Conservation (phyloP, 2,329 filamentous ascomycete species). For the Plenodomus tracheiphilus region DNA sequence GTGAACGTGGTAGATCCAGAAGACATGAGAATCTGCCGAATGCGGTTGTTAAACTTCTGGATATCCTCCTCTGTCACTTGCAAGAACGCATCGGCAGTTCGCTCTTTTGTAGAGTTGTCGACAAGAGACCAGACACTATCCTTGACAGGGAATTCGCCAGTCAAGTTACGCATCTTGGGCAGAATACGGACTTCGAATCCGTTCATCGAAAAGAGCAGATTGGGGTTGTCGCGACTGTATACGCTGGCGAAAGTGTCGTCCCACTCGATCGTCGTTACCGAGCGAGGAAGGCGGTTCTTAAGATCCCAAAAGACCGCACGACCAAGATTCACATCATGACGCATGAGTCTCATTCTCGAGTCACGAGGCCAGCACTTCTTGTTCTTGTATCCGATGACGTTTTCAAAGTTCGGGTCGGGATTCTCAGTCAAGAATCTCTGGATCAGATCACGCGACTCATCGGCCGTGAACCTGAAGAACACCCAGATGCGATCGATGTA, state of each 20-base stretch:
- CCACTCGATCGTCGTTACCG: conserved; percentile 97
- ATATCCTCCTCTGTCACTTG: conserved; percentile 98
- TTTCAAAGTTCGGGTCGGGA: conserved; percentile 98
- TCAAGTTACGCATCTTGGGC: conserved; percentile 91
- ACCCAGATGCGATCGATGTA: conserved; percentile 99
- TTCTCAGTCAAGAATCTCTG: conserved; percentile 98
- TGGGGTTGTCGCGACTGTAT: conserved; percentile 97
- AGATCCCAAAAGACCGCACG: conserved; percentile 98
- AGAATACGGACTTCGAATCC: conserved; percentile 97
- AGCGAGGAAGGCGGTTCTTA: conserved; percentile 93
- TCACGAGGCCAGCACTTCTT: conserved; percentile 99
- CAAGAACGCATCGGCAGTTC: conserved; percentile 94
- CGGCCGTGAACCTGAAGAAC: conserved; percentile 88
- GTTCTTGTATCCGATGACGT: conserved; percentile 98
- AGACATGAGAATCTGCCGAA: conserved; percentile 98
- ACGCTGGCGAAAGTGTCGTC: conserved; percentile 98
- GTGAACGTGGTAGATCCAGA: conserved; percentile 99
- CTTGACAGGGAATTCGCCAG: conserved; percentile 95
- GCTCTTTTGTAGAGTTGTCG: conserved; percentile 94
- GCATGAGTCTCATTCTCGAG: conserved; percentile 96
- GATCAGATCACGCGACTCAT: conserved; percentile 93
- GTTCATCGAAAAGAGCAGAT: conserved; percentile 95
- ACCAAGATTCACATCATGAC: conserved; percentile 96
- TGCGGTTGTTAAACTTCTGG: conserved; percentile 98
- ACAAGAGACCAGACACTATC: conserved; percentile 98